Percentiles rank a stretch among this genome's conserved stretches.
Conservation (phyloP, 1,139 yeast species). For the Yamadazyma mexicana region DNA sequence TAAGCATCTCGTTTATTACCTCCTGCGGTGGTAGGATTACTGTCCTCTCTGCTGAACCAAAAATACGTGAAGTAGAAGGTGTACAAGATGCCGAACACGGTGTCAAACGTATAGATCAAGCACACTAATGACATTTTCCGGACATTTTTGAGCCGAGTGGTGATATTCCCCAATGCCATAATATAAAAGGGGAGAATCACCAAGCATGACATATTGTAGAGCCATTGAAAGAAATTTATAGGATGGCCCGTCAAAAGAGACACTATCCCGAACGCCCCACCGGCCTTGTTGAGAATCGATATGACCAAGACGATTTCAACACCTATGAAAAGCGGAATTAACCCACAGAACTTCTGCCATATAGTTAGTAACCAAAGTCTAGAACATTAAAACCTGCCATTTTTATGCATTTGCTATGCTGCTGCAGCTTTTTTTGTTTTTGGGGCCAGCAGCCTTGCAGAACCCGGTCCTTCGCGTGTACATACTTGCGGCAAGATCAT, state of each 20-base stretch:
- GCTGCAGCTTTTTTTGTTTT: too few relatives aligned
- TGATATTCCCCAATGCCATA: conserved; percentile 52
- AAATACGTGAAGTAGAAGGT: conserved; percentile 71
- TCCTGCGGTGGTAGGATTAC: conserved; percentile 12
- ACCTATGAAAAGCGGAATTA: conserved; percentile 80
- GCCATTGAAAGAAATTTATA: conserved; percentile 79
- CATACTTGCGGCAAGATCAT: conserved; percentile 13
- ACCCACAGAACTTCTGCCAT: conserved; percentile 51
- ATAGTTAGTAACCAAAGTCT: conserved; percentile 5
- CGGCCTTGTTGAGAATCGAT: conserved; percentile 82
- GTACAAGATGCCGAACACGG: conserved; percentile 63
- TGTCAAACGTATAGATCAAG: conserved; percentile 64
- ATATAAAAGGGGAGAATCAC: conserved; percentile 65
- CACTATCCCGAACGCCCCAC: conserved; percentile 84
- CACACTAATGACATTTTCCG: conserved; percentile 60
- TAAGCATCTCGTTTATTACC: conserved; percentile 6
- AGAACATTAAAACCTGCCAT: neutral
- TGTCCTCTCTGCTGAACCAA: conserved; percentile 65
- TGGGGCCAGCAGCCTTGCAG: too few relatives aligned
- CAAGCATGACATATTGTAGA: conserved; percentile 69
- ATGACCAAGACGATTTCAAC: conserved; percentile 81
- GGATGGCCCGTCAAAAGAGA: conserved; percentile 92
- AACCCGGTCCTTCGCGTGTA: neutral
- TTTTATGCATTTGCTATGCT: too few relatives aligned
- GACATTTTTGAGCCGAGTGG: conserved; percentile 28